phyloP scores from a whole-genome alignment of 1,139 yeast species.

The Blastobotrys capitulatus region DNA sequence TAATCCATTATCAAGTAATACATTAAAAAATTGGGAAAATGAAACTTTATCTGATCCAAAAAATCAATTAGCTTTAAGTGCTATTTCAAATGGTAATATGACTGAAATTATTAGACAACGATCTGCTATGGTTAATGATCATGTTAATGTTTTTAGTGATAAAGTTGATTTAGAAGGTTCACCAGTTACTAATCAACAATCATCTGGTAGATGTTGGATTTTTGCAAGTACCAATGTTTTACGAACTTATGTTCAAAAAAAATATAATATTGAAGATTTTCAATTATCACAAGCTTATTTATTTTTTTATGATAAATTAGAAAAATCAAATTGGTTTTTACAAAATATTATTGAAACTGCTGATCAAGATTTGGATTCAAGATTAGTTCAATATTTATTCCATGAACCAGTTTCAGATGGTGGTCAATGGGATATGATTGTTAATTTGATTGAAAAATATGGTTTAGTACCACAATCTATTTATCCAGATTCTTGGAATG shows the following conservation, averaged over 20 bases:
- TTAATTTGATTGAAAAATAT: slow-evolving; percentile 54
- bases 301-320: slow-evolving; percentile 53
- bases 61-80: slow-evolving; percentile 54
- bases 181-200: slow-evolving; percentile 54
- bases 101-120: slow-evolving; percentile 42
- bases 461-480: slow-evolving; percentile 57
- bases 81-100: slow-evolving; percentile 49
- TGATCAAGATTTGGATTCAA: slow-evolving; percentile 50
- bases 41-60: slow-evolving; percentile 47
- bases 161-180: slow-evolving; percentile 51
- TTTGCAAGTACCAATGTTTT: slow-evolving; percentile 62
- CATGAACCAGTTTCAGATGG: slow-evolving; percentile 57
- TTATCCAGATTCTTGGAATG: slow-evolving; percentile 58
- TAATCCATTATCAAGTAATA: slow-evolving; percentile 36
- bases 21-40: slow-evolving; percentile 47
- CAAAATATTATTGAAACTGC: slow-evolving; percentile 53
- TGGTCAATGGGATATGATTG: slow-evolving; percentile 71
- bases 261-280: slow-evolving; percentile 47
- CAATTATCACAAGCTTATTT: slow-evolving; percentile 56
- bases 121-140: slow-evolving; percentile 35
- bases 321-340: slow-evolving; percentile 55
- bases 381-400: slow-evolving; percentile 46
- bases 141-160: slow-evolving; percentile 47
- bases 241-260: slow-evolving; percentile 49
- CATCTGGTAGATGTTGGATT: slow-evolving; percentile 64